Evolutionary conservation across 73 alveolate genomes (phyloP).

Genomic region (Effrenium voratum): DNA sequence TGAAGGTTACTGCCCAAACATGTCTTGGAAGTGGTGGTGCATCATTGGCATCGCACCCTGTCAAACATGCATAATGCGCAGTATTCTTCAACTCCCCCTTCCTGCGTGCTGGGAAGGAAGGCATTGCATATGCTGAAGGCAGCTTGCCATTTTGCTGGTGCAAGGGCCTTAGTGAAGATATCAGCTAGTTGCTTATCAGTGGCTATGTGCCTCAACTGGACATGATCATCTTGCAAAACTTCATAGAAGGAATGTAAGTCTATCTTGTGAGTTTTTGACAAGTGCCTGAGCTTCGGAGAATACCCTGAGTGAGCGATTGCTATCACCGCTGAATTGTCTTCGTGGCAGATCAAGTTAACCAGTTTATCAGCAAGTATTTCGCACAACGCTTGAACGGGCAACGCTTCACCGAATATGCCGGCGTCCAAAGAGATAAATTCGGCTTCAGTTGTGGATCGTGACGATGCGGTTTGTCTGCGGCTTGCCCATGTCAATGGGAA

Average conservation of each 20-base stretch:
- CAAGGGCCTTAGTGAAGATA: conserved; percentile 8
- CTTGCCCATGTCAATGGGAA: conserved; percentile 11
- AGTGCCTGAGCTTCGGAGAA: not conserved
- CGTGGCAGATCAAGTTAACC: not conserved
- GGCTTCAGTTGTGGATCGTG: not conserved
- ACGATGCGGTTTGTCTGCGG: not conserved
- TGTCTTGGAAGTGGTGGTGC: too few species aligned
- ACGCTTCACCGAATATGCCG: conserved; percentile 1
- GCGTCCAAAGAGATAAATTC: not conserved
- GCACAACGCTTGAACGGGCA: not conserved
- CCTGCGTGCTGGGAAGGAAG: too few species aligned
- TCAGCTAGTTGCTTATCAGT: not conserved
- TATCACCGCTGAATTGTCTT: not conserved
- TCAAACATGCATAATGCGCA: too few species aligned
- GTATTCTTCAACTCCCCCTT: too few species aligned
- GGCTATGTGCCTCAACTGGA: not conserved
- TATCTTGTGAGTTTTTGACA: not conserved
- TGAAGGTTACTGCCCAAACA: too few species aligned
- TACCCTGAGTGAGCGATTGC: conserved; percentile 5
- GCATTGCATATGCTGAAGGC: too few species aligned
- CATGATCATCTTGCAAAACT: not conserved
- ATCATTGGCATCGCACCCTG: too few species aligned
- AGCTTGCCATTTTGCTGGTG: not conserved
- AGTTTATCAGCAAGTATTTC: not conserved
- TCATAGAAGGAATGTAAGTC: not conserved